These are phyloP conservation scores for Metarhizium rileyi DNA, from an alignment of 2,329 filamentous ascomycete genomes.

Conservation along the genomic window DNA sequence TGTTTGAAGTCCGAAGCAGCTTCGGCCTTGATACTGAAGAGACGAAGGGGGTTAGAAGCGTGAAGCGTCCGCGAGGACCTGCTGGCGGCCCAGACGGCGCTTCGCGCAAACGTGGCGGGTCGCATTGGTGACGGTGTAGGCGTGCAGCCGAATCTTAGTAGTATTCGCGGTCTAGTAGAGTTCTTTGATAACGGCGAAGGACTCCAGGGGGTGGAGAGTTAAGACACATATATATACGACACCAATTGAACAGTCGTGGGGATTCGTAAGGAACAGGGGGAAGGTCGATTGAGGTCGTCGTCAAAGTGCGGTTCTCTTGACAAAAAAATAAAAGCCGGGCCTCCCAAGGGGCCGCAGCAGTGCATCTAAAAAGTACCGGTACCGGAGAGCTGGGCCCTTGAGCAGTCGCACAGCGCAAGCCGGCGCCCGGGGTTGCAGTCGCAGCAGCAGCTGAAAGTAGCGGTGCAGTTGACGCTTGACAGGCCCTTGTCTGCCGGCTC, in stretches of 20 bases:
- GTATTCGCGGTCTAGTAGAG: background rate
- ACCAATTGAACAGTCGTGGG: background rate
- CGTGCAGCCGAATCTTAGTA: background rate
- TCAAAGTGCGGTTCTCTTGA: background rate
- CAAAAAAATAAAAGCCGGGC: background rate
- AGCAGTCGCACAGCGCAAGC: background rate
- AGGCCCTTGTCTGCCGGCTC: background rate
- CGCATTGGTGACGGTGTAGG: slow-evolving; percentile 15
- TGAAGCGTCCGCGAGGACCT: slow-evolving; percentile 26
- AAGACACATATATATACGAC: background rate
- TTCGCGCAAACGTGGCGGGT: slow-evolving; percentile 19
- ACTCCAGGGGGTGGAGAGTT: background rate
- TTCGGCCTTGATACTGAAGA: slow-evolving; percentile 44
- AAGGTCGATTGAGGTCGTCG: background rate
- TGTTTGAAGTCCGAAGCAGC: slow-evolving; percentile 43
- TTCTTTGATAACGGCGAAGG: background rate
- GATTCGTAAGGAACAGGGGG: background rate
- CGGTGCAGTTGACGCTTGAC: background rate
- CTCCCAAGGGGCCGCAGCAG: background rate
- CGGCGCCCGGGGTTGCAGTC: background rate
- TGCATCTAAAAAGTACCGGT: slow-evolving; percentile 1
- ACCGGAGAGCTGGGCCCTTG: slow-evolving; percentile 4
- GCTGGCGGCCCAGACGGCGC: slow-evolving; percentile 23
- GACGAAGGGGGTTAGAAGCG: slow-evolving; percentile 19
- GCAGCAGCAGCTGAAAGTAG: no score